Evolutionary conservation across 1,284 basidiomycete species (phyloP).

Genomic region (Phaffia rhodozyma): DNA sequence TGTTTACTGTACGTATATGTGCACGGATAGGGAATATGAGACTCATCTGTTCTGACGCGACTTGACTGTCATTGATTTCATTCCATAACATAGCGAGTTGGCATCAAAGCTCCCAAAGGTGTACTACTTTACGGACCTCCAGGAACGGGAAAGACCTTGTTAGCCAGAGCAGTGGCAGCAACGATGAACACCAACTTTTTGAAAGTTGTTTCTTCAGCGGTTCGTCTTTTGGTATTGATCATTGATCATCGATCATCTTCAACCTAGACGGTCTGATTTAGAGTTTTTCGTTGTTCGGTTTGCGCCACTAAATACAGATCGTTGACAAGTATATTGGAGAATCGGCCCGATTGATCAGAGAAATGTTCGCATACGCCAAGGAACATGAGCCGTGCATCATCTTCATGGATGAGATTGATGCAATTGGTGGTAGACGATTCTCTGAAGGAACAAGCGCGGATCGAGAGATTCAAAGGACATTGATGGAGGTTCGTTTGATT

Average conservation of each 20-base stretch:
- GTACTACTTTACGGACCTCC: constrained; percentile 87
- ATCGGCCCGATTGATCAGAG: constrained; percentile 82
- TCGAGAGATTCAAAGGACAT: constrained; percentile 93
- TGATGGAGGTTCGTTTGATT: constrained; percentile 74
- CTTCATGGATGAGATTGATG: constrained; percentile 76
- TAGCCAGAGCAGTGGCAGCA: constrained; percentile 90
- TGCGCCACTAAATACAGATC: constrained; percentile 41
- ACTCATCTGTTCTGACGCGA: neutral
- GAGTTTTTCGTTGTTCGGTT: neutral
- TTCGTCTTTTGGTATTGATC: constrained; percentile 23
- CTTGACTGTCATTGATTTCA: neutral
- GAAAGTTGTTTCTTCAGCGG: constrained; percentile 94
- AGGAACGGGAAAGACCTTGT: constrained; percentile 88
- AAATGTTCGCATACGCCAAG: constrained; percentile 95
- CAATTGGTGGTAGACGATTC: constrained; percentile 89
- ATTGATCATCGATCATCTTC: no score
- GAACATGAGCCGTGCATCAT: constrained; percentile 91
- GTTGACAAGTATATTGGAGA: constrained; percentile 99
- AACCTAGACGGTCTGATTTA: neutral
- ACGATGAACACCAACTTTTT: constrained; percentile 95
- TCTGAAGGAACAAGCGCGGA: constrained; percentile 97
- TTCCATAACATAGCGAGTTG: constrained; percentile 53
- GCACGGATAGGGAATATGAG: neutral
- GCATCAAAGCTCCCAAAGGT: constrained; percentile 91
- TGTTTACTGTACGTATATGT: constrained; percentile 48